Conservation (phyloP, 129 eudicot genomes). For the Ambrosia trifida region DNA sequence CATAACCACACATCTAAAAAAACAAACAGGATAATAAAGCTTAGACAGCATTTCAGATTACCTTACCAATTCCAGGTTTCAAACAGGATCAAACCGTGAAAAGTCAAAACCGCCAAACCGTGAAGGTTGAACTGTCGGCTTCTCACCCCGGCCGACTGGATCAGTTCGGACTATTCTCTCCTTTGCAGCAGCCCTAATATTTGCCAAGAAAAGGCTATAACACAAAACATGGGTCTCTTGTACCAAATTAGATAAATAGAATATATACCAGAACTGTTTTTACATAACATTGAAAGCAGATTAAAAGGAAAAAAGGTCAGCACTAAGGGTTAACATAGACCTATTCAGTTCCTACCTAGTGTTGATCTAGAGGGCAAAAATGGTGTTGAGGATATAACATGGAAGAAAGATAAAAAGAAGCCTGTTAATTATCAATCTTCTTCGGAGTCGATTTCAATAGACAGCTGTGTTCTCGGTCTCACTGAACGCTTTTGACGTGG, state of each 20-base stretch:
- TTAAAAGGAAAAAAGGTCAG: neutral
- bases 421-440: constrained; percentile 29
- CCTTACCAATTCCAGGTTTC: no score
- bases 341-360: constrained; percentile 7
- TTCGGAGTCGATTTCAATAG: constrained; percentile 85
- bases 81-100: no score
- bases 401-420: neutral
- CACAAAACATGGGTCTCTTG: constrained; percentile 10
- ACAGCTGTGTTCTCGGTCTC: constrained; percentile 66
- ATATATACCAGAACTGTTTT: constrained; percentile 33
- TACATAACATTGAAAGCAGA: neutral
- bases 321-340: constrained; percentile 21
- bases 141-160: no score
- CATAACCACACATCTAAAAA: no score
- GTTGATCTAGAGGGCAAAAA: constrained; percentile 19
- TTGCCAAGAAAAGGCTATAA: constrained; percentile 19
- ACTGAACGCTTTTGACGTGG: constrained; percentile 85
- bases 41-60: no score
- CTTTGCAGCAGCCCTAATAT: no score
- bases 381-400: constrained; percentile 21
- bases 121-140: no score
- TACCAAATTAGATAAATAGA: constrained; percentile 1
- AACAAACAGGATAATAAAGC: no score
- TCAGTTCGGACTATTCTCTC: no score
- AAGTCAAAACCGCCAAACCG: no score